A percentile compares a stretch with the other conserved stretches of the same genome.
These are phyloP conservation scores for Sphagnum magellanicum DNA, from an alignment of 228 moss, liverwort and hornwort species.

Conservation along the genomic window DNA sequence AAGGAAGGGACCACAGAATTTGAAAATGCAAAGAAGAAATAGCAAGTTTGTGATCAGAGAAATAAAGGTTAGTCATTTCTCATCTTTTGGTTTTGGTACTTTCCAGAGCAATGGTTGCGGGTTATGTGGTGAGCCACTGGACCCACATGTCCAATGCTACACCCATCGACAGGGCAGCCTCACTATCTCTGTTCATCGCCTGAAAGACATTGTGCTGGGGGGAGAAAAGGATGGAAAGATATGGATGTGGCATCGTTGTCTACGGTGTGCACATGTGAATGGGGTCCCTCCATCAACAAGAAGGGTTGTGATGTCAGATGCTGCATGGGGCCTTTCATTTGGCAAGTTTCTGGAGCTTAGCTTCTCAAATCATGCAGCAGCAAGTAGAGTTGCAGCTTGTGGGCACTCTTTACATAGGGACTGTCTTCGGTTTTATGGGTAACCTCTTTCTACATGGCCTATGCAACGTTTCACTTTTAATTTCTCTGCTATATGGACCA, in stretches of 20 bases:
- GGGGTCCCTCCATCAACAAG: slow-evolving; percentile 84
- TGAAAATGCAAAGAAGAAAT: too few relatives aligned
- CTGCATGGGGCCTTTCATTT: slow-evolving; percentile 93
- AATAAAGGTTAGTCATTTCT: too few relatives aligned
- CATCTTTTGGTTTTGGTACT: not conserved
- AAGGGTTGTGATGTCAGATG: slow-evolving; percentile 88
- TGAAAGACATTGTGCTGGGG: slow-evolving; percentile 34
- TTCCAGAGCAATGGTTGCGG: slow-evolving; percentile 69
- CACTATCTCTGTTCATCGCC: slow-evolving; percentile 76
- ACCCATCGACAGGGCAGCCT: slow-evolving; percentile 90
- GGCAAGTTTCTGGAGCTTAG: slow-evolving; percentile 96
- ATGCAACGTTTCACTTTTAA: not conserved
- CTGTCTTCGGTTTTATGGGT: slow-evolving; percentile 97
- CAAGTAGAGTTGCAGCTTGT: slow-evolving; percentile 85
- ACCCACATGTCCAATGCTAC: slow-evolving; percentile 81
- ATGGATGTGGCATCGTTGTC: slow-evolving; percentile 99
- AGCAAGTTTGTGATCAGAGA: too few relatives aligned
- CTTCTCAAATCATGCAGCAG: slow-evolving; percentile 87
- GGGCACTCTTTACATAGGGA: slow-evolving; percentile 93
- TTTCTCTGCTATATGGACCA: too few relatives aligned
- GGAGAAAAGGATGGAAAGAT: slow-evolving; percentile 85
- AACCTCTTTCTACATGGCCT: slow-evolving; percentile 3
- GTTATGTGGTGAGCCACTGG: slow-evolving; percentile 62
- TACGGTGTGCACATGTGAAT: slow-evolving; percentile 57
- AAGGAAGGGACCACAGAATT: too few relatives aligned